A percentile compares a stretch with the other conserved stretches of the same genome.
Conservation (phyloP, 441 rosid species). For the Euphorbia schlechtendalii region DNA sequence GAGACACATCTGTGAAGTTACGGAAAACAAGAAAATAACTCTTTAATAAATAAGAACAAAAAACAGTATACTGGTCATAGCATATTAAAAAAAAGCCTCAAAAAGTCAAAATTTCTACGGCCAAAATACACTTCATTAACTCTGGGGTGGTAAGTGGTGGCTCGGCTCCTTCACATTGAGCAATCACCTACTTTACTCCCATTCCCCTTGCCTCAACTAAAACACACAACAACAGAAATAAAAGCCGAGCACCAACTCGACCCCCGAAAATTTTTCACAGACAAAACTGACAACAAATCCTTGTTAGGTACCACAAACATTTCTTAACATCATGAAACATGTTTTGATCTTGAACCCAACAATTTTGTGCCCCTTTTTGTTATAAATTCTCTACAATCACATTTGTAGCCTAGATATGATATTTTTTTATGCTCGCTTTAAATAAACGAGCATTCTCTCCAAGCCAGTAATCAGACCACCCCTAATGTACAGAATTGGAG, state of each 20-base stretch:
- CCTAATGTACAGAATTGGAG: slow-evolving; percentile 47
- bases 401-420: slow-evolving; percentile 20
- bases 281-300: slow-evolving; percentile 35
- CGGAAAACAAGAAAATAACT: too few relatives aligned
- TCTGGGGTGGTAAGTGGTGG: background rate
- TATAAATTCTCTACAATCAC: slow-evolving; percentile 24
- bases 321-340: slow-evolving; percentile 20
- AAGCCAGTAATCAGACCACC: slow-evolving; percentile 44
- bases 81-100: background rate
- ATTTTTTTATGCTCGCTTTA: slow-evolving; percentile 20
- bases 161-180: slow-evolving; percentile 16
- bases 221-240: slow-evolving; percentile 13
- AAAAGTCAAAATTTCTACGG: slow-evolving; percentile 24
- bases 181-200: slow-evolving; percentile 8
- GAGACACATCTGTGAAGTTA: too few relatives aligned
- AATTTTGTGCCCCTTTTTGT: slow-evolving; percentile 30
- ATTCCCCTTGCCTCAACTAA: slow-evolving; percentile 19
- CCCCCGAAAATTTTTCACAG: slow-evolving; percentile 10
- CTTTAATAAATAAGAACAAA: background rate
- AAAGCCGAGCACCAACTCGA: slow-evolving; percentile 15
- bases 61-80: background rate
- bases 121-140: slow-evolving; percentile 3
- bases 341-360: slow-evolving; percentile 21
- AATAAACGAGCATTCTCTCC: slow-evolving; percentile 20
- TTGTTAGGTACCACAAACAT: slow-evolving; percentile 14